Evolutionary conservation across 768 basidiomycete genomes (phyloP).

Genomic region (Calocera viscosa): DNA sequence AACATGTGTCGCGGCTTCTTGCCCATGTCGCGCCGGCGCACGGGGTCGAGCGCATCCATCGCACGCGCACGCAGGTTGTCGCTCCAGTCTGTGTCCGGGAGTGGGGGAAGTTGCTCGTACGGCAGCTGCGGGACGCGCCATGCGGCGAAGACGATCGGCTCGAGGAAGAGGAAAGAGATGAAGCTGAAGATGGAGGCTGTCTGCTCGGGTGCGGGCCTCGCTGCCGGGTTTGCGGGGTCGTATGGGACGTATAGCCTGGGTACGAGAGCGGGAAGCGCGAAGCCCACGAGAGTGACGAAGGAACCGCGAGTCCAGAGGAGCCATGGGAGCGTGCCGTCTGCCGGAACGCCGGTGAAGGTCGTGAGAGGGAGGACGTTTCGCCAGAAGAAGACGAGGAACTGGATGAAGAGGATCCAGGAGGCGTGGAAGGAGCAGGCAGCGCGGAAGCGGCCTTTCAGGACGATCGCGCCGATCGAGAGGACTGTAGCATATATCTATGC

Average conservation of each 20-base stretch:
- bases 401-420: constrained; percentile 11
- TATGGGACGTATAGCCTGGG: not conserved
- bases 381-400: constrained; percentile 3
- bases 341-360: not conserved
- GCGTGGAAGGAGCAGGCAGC: constrained; percentile 5
- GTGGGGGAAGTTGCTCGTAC: constrained; percentile 26
- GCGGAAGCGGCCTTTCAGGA: not conserved
- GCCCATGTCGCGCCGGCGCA: not conserved
- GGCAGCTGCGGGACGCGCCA: constrained; percentile 25
- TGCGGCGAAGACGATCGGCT: constrained; percentile 25
- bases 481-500: not conserved
- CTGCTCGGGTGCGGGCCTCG: not conserved
- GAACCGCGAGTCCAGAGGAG: constrained; percentile 4
- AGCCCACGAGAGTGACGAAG: not conserved
- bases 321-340: not conserved
- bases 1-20: not conserved
- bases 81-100: constrained; percentile 29
- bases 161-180: constrained; percentile 14
- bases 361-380: constrained; percentile 3
- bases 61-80: constrained; percentile 23
- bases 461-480: not conserved
- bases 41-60: constrained; percentile 25
- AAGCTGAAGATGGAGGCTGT: constrained; percentile 14
- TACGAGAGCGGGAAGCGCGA: not conserved
- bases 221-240: not conserved